Base-by-base conservation (phyloP, 257 asterid genomes). In the Ocimum tenuiflorum region DNA sequence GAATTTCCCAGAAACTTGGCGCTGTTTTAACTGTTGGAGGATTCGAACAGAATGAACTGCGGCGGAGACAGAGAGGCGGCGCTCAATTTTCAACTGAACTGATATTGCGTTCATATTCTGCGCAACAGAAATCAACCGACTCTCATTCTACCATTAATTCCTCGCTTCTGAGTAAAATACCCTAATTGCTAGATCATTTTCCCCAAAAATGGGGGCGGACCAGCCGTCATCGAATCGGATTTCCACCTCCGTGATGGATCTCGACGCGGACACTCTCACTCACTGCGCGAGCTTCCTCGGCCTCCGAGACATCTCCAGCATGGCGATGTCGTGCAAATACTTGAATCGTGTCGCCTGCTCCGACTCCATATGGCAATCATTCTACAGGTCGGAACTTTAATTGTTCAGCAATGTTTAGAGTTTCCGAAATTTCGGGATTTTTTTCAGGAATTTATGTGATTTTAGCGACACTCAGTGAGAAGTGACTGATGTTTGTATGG, bases 321-420 rank as follows among this genome's bases (percentile, higher is more conserved):
- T 88, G 85, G 82, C 95, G 29, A 73, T 81, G 79, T 80, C 96
- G 22, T 79, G 87, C 75, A 84, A 77, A 75, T 72, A 69, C 79
- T 82, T 90, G 58, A 75, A 83, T 8, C 69, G 50, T 60, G 83
- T 78, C 3, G 88, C 95, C 19, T 82, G 74, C 81, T 81, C 92
- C 3, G 97, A 90, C 68, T 82, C 82, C 54, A 49, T 87, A 8
- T 87, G 97, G 97, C 80, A 62, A 69, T 75, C 83, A 9, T 74
- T 90, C 58, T 84, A 75, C 90, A 83, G 97, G 96, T 87, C 13
- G 1, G 27, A 6, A 7, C 6, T 9, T 45, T 3, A n/a, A n/a
- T 19, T 20, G 4, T 33, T 18, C 7, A 18, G 22, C 1, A 11
- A n/a, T n/a, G n/a, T n/a, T 14, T 20, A 35, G 14, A 10, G 18